Evolutionary conservation across 164 flowering plant genomes (phyloP).

Genomic region (Paratinospora sagittata): DNA sequence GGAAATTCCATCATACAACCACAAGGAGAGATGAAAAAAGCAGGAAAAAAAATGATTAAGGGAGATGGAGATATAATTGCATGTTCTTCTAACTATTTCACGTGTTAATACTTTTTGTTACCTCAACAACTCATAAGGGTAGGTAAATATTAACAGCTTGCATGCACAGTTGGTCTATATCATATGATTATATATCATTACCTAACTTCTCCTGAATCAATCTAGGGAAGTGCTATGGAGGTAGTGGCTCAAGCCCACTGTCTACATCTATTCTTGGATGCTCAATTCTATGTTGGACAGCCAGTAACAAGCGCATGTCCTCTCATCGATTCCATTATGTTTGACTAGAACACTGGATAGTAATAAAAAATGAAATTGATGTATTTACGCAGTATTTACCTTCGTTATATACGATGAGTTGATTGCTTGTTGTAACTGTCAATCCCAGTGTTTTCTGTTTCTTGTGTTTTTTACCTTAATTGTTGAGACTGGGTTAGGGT

Average conservation of each 20-base stretch:
- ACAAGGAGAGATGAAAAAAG: not conserved
- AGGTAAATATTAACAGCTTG: not conserved
- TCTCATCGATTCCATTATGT: not conserved
- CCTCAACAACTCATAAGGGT: not conserved
- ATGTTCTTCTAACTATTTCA: not conserved
- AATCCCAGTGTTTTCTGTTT: not conserved
- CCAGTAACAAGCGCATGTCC: not conserved
- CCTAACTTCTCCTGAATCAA: not conserved
- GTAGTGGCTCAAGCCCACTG: not conserved
- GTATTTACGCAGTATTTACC: not conserved
- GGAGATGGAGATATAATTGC: not conserved
- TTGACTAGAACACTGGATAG: not conserved
- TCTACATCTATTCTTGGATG: not conserved
- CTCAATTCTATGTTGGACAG: not conserved
- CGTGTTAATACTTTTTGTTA: not conserved
- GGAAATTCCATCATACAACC: not conserved
- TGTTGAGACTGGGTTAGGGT: not conserved
- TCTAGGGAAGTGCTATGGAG: not conserved
- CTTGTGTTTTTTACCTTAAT: not conserved
- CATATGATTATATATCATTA: conserved; percentile 1
- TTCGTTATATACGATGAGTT: not conserved
- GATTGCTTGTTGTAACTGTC: not conserved
- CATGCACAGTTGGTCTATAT: not conserved
- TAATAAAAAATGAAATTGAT: not conserved
- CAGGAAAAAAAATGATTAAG: not conserved